Base-by-base conservation (phyloP, 2,329 filamentous ascomycete species). In the Shiraia bambusicola region DNA sequence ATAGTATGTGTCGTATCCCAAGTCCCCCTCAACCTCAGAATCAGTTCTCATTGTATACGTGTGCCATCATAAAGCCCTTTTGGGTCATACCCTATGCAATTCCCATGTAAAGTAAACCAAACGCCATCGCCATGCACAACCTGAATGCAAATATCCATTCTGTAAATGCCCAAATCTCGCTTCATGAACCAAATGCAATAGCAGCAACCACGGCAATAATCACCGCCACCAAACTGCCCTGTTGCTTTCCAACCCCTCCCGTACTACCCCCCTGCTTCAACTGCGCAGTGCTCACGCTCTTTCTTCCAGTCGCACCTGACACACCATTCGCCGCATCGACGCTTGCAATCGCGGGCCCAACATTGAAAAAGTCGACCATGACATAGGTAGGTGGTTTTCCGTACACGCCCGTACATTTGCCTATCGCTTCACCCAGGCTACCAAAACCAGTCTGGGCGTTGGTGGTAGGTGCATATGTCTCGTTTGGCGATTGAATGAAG, bases 331-430 rank as follows among this genome's bases (percentile, higher is more conserved):
- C 69, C 32, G 56, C 85, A 67, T 93, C 88, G 2, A 86, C 83
- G 0, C 83, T 83, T 6, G 76, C 73, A 40, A 93, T 80, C 24
- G 86, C 80, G 0, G 84, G 81, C 0, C 84, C 87, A 45, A 83
- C 76, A 63, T 88, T 84, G 66, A 84, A 90, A 66, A 89, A 92
- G 67, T 94, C 88, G 1, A 92, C 86, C 8, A 93, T 75, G 14
- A 88, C 76, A 56, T 88, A 91, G 3, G 76, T 82, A n/a, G 88
- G 86, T 35, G 76, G 72, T 19, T 71, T 67, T n/a, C 77, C 43
- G 73, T 84, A 92, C 82, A 91, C 42, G 64, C 65, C 30, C 70
- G 63, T 25, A 80, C 79, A 70, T 2, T 49, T 41, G 2, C 25
- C 30, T 1, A 67, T 27, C 1, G 47, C 32, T 0, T 29, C 37